phyloP scores from a whole-genome alignment of 805 yeast species.

The Spathaspora girioi region DNA sequence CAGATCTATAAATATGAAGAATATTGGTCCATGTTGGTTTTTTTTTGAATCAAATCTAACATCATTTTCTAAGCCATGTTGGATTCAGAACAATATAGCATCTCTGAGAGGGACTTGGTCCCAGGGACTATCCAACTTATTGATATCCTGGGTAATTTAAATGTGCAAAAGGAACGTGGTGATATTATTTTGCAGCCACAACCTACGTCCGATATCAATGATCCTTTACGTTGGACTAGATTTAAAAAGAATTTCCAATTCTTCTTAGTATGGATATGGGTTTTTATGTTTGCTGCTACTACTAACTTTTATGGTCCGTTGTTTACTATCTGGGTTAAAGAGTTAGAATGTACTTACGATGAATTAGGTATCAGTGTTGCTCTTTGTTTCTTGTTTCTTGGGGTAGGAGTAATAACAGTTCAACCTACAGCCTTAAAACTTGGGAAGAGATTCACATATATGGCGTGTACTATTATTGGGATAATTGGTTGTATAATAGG shows the following conservation, averaged over 20 bases:
- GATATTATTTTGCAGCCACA: slow-evolving; percentile 31
- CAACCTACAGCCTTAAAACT: slow-evolving; percentile 32
- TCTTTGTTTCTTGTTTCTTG: slow-evolving; percentile 26
- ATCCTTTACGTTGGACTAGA: slow-evolving; percentile 31
- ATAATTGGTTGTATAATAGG: slow-evolving; percentile 23
- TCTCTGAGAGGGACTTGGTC: slow-evolving; percentile 21
- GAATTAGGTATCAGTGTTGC: slow-evolving; percentile 24
- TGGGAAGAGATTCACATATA: no score
- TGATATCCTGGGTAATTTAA: slow-evolving; percentile 33
- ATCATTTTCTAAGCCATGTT: no score
- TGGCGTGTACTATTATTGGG: slow-evolving; percentile 22
- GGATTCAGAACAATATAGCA: neutral
- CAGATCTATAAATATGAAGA: no score
- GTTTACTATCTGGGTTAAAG: slow-evolving; percentile 23
- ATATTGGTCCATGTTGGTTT: no score
- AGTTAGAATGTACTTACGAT: slow-evolving; percentile 17
- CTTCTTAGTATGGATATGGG: slow-evolving; percentile 28
- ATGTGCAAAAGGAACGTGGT: slow-evolving; percentile 20
- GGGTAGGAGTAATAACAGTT: slow-evolving; percentile 29
- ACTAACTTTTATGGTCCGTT: slow-evolving; percentile 26
- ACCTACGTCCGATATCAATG: slow-evolving; percentile 29
- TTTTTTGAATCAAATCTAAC: no score
- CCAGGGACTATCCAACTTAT: slow-evolving; percentile 54
- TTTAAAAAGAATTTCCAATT: slow-evolving; percentile 24
- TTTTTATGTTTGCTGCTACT: slow-evolving; percentile 20